phyloP scores from a whole-genome alignment of 768 basidiomycete species.

The Tylopilus vinaceipallidus region DNA sequence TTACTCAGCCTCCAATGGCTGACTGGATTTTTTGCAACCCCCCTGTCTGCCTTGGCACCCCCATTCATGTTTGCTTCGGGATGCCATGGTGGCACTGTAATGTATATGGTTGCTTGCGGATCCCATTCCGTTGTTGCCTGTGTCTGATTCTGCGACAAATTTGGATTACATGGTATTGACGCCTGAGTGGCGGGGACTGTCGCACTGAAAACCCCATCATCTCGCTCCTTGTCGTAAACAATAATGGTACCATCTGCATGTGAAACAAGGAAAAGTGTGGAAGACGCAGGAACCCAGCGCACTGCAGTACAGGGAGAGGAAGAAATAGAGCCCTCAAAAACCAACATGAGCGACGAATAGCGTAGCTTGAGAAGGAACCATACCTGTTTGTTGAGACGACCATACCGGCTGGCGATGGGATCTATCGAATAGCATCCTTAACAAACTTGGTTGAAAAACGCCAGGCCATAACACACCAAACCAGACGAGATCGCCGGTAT shows the following conservation, averaged over 20 bases:
- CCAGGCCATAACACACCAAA: constrained; percentile 55
- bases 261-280: constrained; percentile 79
- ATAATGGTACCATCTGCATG: constrained; percentile 89
- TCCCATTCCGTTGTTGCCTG: constrained; percentile 60
- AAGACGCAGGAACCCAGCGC: constrained; percentile 81
- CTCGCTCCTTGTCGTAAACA: constrained; percentile 88
- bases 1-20: constrained; percentile 85
- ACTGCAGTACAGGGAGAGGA: constrained; percentile 85
- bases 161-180: constrained; percentile 26
- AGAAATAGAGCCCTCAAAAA: constrained; percentile 67
- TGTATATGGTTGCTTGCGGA: constrained; percentile 69
- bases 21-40: constrained; percentile 79
- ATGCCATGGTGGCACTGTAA: constrained; percentile 87
- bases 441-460: constrained; percentile 2
- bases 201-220: constrained; percentile 74
- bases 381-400: constrained; percentile 86
- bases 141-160: constrained; percentile 25
- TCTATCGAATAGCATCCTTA: constrained; percentile 42
- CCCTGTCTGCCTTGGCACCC: constrained; percentile 54
- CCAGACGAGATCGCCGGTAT: constrained; percentile 95
- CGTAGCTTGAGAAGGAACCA: constrained; percentile 12
- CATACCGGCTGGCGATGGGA: constrained; percentile 75
- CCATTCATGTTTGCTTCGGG: constrained; percentile 42
- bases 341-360: constrained; percentile 9
- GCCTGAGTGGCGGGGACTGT: constrained; percentile 45